These are phyloP conservation scores for Penicillium cosmopolitanum DNA, from an alignment of 495 filamentous ascomycete species.

Conservation along the genomic window DNA sequence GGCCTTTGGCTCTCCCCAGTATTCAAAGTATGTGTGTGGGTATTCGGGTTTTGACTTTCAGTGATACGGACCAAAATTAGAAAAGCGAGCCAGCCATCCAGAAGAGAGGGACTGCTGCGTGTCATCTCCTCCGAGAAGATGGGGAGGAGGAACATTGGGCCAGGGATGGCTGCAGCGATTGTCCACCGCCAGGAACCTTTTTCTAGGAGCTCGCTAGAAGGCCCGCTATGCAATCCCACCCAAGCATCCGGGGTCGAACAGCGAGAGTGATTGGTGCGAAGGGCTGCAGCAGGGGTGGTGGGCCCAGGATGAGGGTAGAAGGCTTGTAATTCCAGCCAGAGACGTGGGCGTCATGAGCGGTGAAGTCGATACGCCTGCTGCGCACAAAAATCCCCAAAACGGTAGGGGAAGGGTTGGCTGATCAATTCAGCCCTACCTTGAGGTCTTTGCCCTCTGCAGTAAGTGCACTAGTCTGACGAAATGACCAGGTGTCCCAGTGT, in stretches of 20 bases:
- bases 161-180: conserved; percentile 19
- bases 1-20: not conserved
- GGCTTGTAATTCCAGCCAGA: conserved; percentile 28
- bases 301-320: conserved; percentile 25
- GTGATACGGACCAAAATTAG: conserved; percentile 18
- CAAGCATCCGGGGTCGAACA: conserved; percentile 29
- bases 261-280: conserved; percentile 22
- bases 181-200: conserved; percentile 38
- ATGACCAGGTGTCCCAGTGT: not conserved
- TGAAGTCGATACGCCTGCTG: conserved; percentile 16
- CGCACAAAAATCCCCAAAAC: not conserved
- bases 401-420: not conserved
- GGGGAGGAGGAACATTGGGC: not conserved
- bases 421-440: conserved; percentile 6
- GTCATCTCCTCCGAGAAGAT: conserved; percentile 12
- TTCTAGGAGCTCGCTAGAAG: conserved; percentile 41
- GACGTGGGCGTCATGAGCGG: conserved; percentile 29
- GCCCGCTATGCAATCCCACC: conserved; percentile 24
- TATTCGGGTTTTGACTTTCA: conserved; percentile 4
- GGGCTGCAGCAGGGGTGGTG: conserved; percentile 18
- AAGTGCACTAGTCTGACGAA: not conserved
- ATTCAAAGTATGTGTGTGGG: not conserved
- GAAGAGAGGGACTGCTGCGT: conserved; percentile 10
- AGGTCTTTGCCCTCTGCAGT: conserved; percentile 1
- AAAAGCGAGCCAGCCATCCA: conserved; percentile 4